Base-by-base conservation (phyloP, 306 rosid species). In the Cucurbita moschata region DNA sequence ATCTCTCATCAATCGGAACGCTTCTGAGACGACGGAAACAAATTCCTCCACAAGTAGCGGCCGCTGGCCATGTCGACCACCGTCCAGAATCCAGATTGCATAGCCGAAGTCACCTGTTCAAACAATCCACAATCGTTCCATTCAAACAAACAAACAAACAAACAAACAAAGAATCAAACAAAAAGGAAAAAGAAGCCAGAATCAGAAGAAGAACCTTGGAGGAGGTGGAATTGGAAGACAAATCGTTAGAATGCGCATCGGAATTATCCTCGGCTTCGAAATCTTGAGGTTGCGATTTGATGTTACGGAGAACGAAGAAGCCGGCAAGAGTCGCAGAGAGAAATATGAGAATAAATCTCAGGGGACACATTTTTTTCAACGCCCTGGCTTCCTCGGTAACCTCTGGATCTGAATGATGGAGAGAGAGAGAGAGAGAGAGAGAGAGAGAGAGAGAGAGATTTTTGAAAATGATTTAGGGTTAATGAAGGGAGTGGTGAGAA, bases 271-370 rank as follows among this genome's bases (percentile, higher is more conserved):
- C 75, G 75, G 65, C 42, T 75, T 7, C 76, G 15, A 58, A 40
- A 38, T 75, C 57, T 15, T 59, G 11, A 61, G 85, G 75, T 1
- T 78, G 85, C 30, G 88, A 88, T 78, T 89, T 83, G 87, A 93
- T 83, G 83, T 86, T 93, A 19, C 97, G 77, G 87, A 93, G 77
- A 66, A 93, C 85, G 54, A 90, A 87, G 87, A 88, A 88, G 39
- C 98, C 98, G 79, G 98, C 98, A 16, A 93, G 92, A 57, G 97
- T 93, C 75, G 98, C 98, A 3, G 98, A 90, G 73, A 93, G 89
- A 84, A 93, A 93, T 8, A 93, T 81, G 69, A 93, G 87, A 70
- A 93, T 87, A 53, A 93, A 49, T 56, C 97, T 77, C 26, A 93
- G 83, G 19, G 98, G 98, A 77, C 98, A 93, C 98, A 93, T 93